Evolutionary conservation across 176 grass and related monocot species (phyloP).

Genomic region (Pontederia crassipes): DNA sequence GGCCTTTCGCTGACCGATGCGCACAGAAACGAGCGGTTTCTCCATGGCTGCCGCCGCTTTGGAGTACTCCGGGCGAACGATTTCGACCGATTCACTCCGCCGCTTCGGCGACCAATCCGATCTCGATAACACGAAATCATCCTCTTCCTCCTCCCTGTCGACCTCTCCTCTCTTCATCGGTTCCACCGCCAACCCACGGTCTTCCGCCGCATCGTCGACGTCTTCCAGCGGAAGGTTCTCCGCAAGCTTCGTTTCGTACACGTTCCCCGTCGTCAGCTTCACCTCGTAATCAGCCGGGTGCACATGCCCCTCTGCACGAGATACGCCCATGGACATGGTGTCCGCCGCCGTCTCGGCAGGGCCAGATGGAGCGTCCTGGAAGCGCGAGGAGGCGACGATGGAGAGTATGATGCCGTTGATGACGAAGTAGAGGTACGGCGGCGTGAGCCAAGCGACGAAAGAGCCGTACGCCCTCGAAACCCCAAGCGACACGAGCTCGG

Average conservation of each 20-base stretch:
- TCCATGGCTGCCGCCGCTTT: conserved; percentile 28
- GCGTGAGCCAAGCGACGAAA: conserved; percentile 47
- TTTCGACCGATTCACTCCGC: not conserved
- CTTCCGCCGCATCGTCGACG: not conserved
- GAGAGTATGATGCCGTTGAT: conserved; percentile 96
- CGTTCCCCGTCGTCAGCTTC: not conserved
- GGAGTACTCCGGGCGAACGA: conserved; percentile 6
- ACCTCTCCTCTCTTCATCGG: not conserved
- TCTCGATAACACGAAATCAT: conserved; percentile 42
- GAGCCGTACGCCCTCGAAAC: conserved; percentile 42
- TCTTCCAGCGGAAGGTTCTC: not conserved
- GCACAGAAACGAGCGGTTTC: conserved; percentile 44
- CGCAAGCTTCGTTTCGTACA: not conserved
- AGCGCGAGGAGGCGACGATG: conserved; percentile 75
- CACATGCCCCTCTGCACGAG: not conserved
- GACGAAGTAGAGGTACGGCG: conserved; percentile 83
- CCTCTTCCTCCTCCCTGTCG: not conserved
- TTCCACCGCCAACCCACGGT: not conserved
- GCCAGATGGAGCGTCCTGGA: conserved; percentile 22
- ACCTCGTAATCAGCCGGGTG: not conserved
- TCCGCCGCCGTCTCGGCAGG: not conserved
- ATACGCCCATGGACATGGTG: not conserved
- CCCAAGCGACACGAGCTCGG: conserved; percentile 35
- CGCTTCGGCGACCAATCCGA: conserved; percentile 39
- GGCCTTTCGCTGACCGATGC: conserved; percentile 43